Conservation (phyloP, 129 eudicot species). For the Gnaphalium uliginosum region DNA sequence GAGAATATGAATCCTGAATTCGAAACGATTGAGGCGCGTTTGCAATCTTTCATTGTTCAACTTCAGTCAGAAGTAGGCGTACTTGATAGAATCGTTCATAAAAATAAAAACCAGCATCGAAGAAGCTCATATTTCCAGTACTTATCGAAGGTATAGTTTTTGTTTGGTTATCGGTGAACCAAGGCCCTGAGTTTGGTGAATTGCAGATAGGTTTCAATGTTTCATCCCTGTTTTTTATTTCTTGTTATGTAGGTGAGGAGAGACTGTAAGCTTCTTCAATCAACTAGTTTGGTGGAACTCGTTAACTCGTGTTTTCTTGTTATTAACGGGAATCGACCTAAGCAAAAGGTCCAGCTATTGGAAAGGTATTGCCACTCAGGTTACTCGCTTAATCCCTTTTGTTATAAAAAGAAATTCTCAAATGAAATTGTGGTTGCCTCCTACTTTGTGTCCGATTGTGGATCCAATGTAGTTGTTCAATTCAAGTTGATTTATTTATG, state of each 20-base stretch:
- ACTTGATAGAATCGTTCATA: conserved; percentile 79
- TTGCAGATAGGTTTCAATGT: background rate
- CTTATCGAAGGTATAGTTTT: conserved; percentile 60
- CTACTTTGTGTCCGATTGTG: background rate
- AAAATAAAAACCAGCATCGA: conserved; percentile 90
- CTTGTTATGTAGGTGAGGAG: conserved; percentile 67
- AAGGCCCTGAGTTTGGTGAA: background rate
- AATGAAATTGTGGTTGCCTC: background rate
- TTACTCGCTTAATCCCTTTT: background rate
- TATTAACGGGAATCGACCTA: conserved; percentile 49
- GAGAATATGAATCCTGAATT: conserved; percentile 56
- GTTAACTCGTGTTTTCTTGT: conserved; percentile 57
- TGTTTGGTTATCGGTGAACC: conserved; percentile 1
- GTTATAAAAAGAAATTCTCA: background rate
- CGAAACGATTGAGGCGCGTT: conserved; percentile 58
- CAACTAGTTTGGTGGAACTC: conserved; percentile 58
- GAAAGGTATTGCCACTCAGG: conserved; percentile 44
- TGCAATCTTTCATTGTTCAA: conserved; percentile 67
- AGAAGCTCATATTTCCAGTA: conserved; percentile 74
- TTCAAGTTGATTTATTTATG: background rate
- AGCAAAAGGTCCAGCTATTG: background rate
- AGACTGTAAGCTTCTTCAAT: conserved; percentile 77
- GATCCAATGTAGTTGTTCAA: background rate
- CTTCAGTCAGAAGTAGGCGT: conserved; percentile 65
- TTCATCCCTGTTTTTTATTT: background rate